Base-by-base conservation (phyloP, 2,329 filamentous ascomycete species). In the Cladophialophora yegresii region DNA sequence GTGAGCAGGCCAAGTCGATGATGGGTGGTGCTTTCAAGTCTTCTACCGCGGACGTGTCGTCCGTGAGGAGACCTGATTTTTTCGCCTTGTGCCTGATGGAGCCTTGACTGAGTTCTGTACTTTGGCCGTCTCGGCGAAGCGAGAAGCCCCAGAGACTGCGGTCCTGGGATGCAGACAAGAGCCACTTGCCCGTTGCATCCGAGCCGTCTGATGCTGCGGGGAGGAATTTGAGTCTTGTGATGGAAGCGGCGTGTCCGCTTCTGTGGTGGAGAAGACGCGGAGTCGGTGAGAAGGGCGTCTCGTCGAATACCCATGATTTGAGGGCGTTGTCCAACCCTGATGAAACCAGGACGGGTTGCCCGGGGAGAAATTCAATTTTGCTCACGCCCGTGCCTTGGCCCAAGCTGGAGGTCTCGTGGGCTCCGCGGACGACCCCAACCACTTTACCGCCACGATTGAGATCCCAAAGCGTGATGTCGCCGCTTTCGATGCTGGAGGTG, bases 71-170 rank as follows among this genome's bases (percentile, higher is more conserved):
- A 12, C 72, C 74, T 20, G 69, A 61, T 77, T 96, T 97, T 79
- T 93, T 96, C 1, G 92, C 90, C 77, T 92, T 96, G 75, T 91
- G 92, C 68, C 90, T 89, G 56, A 96, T 85, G 57, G 89, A 89
- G 33, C 95, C 95, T 75, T 99, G 96, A 51, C 92, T 97, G 43
- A 99, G 80, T 77, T 99, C 95, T 1, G 90, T 87, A 75, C 92
- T 96, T 77, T 99, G 96, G 1, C 92, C 93, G 75, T 99, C 95
- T 58, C 91, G 90, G 50, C 95, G 89, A 75, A 99, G 80, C 83
- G 93, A 98, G 87, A 96, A 96, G 1, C 91, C 93, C 93, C 95
- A 98, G 2, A 99, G 82, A 76, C 92, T 97, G 69, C 92, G 86
- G 73, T 99, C 96, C 72, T 87, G 85, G 64, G 92, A 93, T 70